Evolutionary conservation across 1,284 basidiomycete genomes (phyloP), one percentile per base, ranked within the genome.

Genomic region (Prillingera fragicola): DNA sequence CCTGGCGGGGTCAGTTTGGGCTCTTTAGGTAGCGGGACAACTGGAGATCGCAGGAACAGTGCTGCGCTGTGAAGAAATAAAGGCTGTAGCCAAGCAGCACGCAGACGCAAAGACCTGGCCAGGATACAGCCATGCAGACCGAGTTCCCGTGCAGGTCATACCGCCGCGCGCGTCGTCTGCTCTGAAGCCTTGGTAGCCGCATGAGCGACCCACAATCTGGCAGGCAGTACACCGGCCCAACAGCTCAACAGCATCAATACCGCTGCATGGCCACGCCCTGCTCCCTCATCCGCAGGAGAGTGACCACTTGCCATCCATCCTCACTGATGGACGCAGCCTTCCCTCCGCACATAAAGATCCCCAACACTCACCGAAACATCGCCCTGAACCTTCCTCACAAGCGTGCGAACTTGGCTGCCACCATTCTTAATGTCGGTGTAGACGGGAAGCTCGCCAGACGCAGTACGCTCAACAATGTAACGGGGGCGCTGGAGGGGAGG

Each of bases 401-500:
- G 37, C 7, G 65, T 67, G 35, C 29, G 36, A 9, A 24, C 28
- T 26, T 44, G 29, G 23, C 50, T 62, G 18, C 56, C 51, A 5
- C 56, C 62, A 45, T 59, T 61, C 43, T 55, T 52, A 22, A 57
- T 41, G 36, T 62, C 60, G 18, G 60, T 55, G 44, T 67, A 67
- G 15, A 67, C 65, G 12, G 65, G 65, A 27, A 67, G 50, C 36
- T 54, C 38, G 27, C 56, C 56, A 33, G 19, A 40, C 21, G 33
- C 33, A 5, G 51, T 59, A n/a, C 57, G 36, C 24, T 41, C 38
- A 34, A 59, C 48, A 19, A 39, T 24, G 46, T 58, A 61, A 15
- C 5, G 24, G 17, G 18, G 35, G 15, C 35, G 36, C 14, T 7
- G 17, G 22, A 14, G 36, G 17, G 32, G 32, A 33, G 17, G 32